Percentiles rank a stretch among this genome's conserved stretches.
These are phyloP conservation scores for Cercospora brassicicola DNA, from an alignment of 2,329 filamentous ascomycete species.

Conservation along the genomic window DNA sequence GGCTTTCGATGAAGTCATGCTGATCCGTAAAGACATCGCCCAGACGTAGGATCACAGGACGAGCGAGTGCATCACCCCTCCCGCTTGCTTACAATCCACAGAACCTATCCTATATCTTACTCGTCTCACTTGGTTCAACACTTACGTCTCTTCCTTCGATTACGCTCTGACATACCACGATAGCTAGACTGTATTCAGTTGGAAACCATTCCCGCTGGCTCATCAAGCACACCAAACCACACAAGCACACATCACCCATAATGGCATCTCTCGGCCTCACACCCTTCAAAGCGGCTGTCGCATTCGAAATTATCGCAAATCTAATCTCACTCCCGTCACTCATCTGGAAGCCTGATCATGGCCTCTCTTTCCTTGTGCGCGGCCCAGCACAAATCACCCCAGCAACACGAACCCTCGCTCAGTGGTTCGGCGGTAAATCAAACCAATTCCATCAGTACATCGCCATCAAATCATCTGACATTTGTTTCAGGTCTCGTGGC, in stretches of 20 bases:
- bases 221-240: too few relatives aligned
- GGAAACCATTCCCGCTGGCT: too few relatives aligned
- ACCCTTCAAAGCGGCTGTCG: conserved; percentile 17
- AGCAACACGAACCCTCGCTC: conserved; percentile 8
- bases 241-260: neutral
- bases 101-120: neutral
- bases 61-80: neutral
- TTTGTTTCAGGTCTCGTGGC: neutral
- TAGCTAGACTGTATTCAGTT: too few relatives aligned
- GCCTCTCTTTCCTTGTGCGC: conserved; percentile 17
- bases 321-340: conserved; percentile 16
- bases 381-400: conserved; percentile 13
- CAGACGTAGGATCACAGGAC: neutral
- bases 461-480: neutral
- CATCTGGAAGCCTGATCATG: conserved; percentile 14
- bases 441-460: neutral
- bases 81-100: neutral
- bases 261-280: conserved; percentile 17
- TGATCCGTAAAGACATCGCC: neutral
- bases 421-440: conserved; percentile 3
- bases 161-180: too few relatives aligned
- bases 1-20: neutral
- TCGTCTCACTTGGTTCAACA: neutral
- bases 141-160: neutral
- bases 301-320: conserved; percentile 13